Conservation (phyloP, 2,329 filamentous ascomycete species). For the Neonectria faginata region DNA sequence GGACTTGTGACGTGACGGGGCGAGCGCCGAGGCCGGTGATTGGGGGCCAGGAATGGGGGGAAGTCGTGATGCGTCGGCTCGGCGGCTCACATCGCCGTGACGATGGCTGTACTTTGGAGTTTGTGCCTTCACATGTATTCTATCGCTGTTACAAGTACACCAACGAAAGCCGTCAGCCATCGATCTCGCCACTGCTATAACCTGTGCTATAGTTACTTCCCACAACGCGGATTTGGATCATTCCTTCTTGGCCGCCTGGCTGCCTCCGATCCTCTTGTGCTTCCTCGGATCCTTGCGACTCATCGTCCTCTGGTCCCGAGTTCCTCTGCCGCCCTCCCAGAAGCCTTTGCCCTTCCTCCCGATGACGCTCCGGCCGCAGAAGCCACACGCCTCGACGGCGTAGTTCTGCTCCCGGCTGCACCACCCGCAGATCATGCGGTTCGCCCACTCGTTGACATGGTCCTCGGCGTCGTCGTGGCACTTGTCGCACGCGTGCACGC, state of each 20-base stretch:
- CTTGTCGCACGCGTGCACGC: slow-evolving; percentile 72
- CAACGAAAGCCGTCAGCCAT: neutral
- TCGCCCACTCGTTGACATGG: slow-evolving; percentile 84
- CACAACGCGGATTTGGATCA: neutral
- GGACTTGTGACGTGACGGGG: slow-evolving; percentile 25
- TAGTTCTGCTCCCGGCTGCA: slow-evolving; percentile 87
- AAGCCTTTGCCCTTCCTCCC: slow-evolving; percentile 76
- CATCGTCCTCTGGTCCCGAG: slow-evolving; percentile 78
- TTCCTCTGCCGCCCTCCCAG: slow-evolving; percentile 89
- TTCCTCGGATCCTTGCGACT: slow-evolving; percentile 81
- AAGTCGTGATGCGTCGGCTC: slow-evolving; percentile 10
- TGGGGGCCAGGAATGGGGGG: slow-evolving; percentile 17
- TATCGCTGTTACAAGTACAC: slow-evolving; percentile 12
- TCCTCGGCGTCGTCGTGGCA: slow-evolving; percentile 80
- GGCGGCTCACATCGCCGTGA: slow-evolving; percentile 2
- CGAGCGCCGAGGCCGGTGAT: slow-evolving; percentile 9
- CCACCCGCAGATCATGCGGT: slow-evolving; percentile 84
- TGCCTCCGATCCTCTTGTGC: slow-evolving; percentile 69
- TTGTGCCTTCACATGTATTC: slow-evolving; percentile 15
- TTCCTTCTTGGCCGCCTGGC: slow-evolving; percentile 34
- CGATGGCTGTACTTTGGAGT: slow-evolving; percentile 4
- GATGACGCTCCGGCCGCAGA: slow-evolving; percentile 78
- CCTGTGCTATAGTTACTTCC: neutral
- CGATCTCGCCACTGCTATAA: neutral
- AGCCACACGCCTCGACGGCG: slow-evolving; percentile 77